A percentile compares a stretch with the other conserved stretches of the same genome.
These are phyloP conservation scores for Paecilomyces dactylethromorphus DNA, from an alignment of 2,329 filamentous ascomycete species.

Conservation along the genomic window DNA sequence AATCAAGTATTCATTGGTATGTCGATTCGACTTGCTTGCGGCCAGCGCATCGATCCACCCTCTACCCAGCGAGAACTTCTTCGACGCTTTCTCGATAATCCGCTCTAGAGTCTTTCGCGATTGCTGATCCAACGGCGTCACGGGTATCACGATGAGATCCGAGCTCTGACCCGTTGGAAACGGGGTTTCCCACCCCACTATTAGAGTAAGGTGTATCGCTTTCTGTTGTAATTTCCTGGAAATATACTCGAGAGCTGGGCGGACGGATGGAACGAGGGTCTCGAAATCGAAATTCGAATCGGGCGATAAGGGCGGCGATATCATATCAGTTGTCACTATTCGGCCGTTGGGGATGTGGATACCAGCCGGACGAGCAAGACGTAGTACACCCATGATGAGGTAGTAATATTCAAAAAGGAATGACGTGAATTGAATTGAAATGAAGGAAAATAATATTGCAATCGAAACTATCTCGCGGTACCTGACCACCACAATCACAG, in stretches of 20 bases:
- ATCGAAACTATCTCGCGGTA: no score
- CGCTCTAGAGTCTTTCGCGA: slow-evolving; percentile 25
- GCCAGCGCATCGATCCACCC: slow-evolving; percentile 32
- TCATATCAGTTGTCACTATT: slow-evolving; percentile 34
- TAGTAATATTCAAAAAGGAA: background rate
- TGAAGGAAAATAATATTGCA: background rate
- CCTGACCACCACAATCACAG: no score
- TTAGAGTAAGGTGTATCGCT: slow-evolving; percentile 32
- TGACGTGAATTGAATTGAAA: background rate
- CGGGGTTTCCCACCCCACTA: slow-evolving; percentile 35
- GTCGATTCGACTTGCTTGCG: slow-evolving; percentile 27
- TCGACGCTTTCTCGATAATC: slow-evolving; percentile 28
- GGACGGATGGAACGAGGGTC: slow-evolving; percentile 25
- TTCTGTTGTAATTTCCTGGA: slow-evolving; percentile 33
- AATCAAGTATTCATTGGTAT: slow-evolving; percentile 34
- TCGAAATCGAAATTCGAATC: slow-evolving; percentile 32
- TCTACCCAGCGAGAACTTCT: slow-evolving; percentile 30
- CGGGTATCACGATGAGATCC: slow-evolving; percentile 32
- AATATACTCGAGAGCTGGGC: slow-evolving; percentile 36
- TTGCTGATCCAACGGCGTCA: slow-evolving; percentile 22
- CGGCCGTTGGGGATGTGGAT: slow-evolving; percentile 28
- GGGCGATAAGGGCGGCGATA: slow-evolving; percentile 34
- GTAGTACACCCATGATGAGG: slow-evolving; percentile 26
- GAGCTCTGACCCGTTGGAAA: slow-evolving; percentile 31
- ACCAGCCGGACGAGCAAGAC: slow-evolving; percentile 27